Base-by-base conservation (phyloP, 805 yeast species). In the Ogataea pignaliae region DNA sequence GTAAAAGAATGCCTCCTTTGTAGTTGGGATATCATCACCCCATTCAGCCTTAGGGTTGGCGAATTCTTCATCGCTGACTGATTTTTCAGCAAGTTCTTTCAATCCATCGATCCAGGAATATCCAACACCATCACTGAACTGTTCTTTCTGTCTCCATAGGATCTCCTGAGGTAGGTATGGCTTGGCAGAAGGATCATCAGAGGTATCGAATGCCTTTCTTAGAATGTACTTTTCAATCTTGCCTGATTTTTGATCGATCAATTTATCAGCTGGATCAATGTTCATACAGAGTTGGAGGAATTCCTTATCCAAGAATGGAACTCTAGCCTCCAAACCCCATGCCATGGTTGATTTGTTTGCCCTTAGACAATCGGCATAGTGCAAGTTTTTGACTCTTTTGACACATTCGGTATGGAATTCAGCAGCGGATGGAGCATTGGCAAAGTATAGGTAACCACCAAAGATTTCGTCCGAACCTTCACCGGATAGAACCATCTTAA, bases 311-410 rank as follows among this genome's bases (percentile, higher is more conserved):
- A 93, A 79, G 86, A 93, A 93, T 56, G 99, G 99, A 56, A 93
- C 99, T 73, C 99, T 86, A 50, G 99, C 99, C 74, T 93, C 99
- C 53, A 93, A 79, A 69, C 99, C 99, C 99, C 99, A 93, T 36
- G 99, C 98, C 97, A 93, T 88, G 47, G 99, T 93, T 30, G 97
- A 90, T 73, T 93, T 93, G 86, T 93, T 93, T 53, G 99, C 99
- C 71, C 99, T 85, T 66, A 93, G 74, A 75, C 98, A 91, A 74
- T 93, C 99, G 50, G 98, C 88, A 57, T 82, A 82, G 70, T 93
- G 97, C 71, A 93, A 78, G 91, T 93, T 90, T 78, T 93, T 88
- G 59, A 93, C 97, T 69, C 99, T 81, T 73, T 85, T 76, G 51
- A 93, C 96, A 71, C 95, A 86, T 74, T 93, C 99, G 50, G 81